Evolutionary conservation across 2,329 filamentous ascomycete species (phyloP).

Genomic region (Dactylellina haptotyla): DNA sequence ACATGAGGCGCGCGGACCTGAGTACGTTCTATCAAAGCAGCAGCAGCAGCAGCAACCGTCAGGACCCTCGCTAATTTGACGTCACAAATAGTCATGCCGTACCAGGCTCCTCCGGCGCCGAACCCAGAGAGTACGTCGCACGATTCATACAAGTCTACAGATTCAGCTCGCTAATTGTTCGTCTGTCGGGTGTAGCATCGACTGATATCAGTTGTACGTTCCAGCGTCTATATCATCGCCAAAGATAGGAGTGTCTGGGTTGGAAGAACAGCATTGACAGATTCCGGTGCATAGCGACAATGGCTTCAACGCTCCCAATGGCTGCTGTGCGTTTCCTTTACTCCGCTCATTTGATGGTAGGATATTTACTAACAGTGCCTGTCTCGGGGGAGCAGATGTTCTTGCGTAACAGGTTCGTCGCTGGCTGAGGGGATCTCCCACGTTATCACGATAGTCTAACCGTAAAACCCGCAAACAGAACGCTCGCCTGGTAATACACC

Average conservation of each 20-base stretch:
- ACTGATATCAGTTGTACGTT: slow-evolving; percentile 36
- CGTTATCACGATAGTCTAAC: neutral
- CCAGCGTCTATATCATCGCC: too few relatives aligned
- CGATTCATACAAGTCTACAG: neutral
- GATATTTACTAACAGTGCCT: neutral
- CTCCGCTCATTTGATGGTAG: neutral
- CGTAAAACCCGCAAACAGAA: neutral
- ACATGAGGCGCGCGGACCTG: slow-evolving; percentile 51
- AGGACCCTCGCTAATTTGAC: slow-evolving; percentile 20
- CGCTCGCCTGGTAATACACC: slow-evolving; percentile 31
- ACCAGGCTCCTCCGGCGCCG: slow-evolving; percentile 41
- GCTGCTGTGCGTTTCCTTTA: slow-evolving; percentile 24
- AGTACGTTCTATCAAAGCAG: slow-evolving; percentile 16
- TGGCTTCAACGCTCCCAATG: slow-evolving; percentile 50
- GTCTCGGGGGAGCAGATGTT: slow-evolving; percentile 27
- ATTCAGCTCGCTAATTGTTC: neutral
- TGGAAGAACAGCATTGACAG: slow-evolving; percentile 4
- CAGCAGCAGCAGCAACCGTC: too few relatives aligned
- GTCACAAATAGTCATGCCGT: slow-evolving; percentile 44
- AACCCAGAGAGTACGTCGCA: slow-evolving; percentile 25
- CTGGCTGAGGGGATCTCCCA: neutral
- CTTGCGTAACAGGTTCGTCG: slow-evolving; percentile 39
- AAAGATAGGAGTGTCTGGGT: neutral
- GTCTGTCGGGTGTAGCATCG: slow-evolving; percentile 21
- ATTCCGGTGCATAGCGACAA: slow-evolving; percentile 21